Evolutionary conservation across 352 stramenopile species (phyloP).

Genomic region (Phytopythium aichiense): DNA sequence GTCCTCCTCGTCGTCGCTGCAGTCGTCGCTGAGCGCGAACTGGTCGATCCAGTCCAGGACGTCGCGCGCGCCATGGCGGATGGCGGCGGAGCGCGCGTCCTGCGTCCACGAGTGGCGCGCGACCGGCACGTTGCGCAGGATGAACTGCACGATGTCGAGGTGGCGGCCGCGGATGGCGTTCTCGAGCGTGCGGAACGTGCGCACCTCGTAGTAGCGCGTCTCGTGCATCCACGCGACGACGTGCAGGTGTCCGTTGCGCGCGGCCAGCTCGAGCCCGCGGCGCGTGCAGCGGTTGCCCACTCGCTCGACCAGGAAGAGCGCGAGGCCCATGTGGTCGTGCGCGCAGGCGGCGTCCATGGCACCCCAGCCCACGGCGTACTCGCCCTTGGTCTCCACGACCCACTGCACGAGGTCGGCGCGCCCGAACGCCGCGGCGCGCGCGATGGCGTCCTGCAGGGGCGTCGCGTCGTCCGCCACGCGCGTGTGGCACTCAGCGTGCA

Average conservation of each 20-base stretch:
- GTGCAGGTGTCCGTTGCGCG: constrained; percentile 25
- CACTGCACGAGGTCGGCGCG: constrained; percentile 21
- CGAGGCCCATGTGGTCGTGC: constrained; percentile 34
- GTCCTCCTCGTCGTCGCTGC: not conserved
- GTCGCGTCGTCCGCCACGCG: constrained; percentile 24
- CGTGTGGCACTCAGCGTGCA: constrained; percentile 26
- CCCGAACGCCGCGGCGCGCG: constrained; percentile 20
- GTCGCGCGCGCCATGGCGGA: constrained; percentile 18
- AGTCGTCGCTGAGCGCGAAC: constrained; percentile 2
- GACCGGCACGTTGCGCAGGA: constrained; percentile 31
- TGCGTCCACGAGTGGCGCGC: constrained; percentile 32
- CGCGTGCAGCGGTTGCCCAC: constrained; percentile 38
- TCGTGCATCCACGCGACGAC: constrained; percentile 37
- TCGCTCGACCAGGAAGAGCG: constrained; percentile 25
- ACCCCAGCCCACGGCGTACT: constrained; percentile 31
- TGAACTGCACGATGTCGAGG: constrained; percentile 32
- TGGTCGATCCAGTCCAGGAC: constrained; percentile 36
- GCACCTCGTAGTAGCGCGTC: constrained; percentile 22
- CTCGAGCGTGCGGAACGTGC: constrained; percentile 29
- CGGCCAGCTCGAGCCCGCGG: constrained; percentile 23
- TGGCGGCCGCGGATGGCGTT: constrained; percentile 38
- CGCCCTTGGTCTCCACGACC: constrained; percentile 35
- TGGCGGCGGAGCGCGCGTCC: constrained; percentile 20
- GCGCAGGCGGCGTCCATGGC: constrained; percentile 37
- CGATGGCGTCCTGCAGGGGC: constrained; percentile 31